Evolutionary conservation across 2,329 filamentous ascomycete species (phyloP), one percentile per base, ranked within the genome.

Genomic region (Colletotrichum magnum): DNA sequence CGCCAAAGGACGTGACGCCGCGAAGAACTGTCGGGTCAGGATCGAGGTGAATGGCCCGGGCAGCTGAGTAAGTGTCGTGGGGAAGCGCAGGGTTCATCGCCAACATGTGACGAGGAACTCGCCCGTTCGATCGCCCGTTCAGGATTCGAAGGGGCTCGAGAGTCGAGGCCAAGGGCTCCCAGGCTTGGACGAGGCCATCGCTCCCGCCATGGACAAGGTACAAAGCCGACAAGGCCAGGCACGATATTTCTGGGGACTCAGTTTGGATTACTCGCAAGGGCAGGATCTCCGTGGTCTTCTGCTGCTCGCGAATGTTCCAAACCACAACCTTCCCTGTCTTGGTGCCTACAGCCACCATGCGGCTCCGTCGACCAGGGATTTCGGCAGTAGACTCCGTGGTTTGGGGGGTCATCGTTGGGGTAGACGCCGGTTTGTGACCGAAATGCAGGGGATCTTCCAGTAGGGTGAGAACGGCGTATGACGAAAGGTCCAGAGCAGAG

Each of bases 141-240:
- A 99, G 85, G 0, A 94, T 98, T 47, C 94, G 90, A 59, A 98
- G 88, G 0, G 96, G 94, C 21, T 92, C 90, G 18, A 87, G 81
- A 0, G 88, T 92, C 2, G 95, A 98, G 1, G 92, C 94, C 54
- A 99, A 84, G n/a, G 93, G 93, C 82, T 99, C 96, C 96, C 96
- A 99, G 6, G 94, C 93, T 79, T 98, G 96, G 5, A 97, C 95
- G 3, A 98, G 88, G 1, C 96, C 95, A 80, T 99, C 96, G 73
- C 93, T 97, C 28, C 96, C 96, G 58, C 96, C 96, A 78, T 97
- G 94, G 6, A 98, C 93, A 16, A 99, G 82, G 77, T 97, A 97
- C 16, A 99, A 84, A 2, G 94, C 93, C 1, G 94, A 94, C 54
- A 97, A 79, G 6, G 92, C 96, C 16, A 99, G 80, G 70, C 91